Conservation (phyloP, 805 yeast species). For the Candida insectorum region DNA sequence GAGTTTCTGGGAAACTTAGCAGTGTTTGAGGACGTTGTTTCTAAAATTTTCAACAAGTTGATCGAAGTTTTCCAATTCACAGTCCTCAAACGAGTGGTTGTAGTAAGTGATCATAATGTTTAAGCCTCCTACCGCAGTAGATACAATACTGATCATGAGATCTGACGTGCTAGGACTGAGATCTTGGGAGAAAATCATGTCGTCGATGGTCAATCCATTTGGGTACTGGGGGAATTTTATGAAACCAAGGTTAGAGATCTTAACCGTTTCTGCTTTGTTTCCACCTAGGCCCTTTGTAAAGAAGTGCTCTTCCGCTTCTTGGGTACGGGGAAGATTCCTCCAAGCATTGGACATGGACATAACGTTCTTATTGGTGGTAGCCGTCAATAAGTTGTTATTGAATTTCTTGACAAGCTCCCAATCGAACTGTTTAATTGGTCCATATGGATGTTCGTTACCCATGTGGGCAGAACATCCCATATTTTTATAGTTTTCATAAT, state of each 20-base stretch:
- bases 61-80: constrained; percentile 21
- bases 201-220: constrained; percentile 23
- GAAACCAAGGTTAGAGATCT: constrained; percentile 36
- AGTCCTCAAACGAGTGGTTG: constrained; percentile 24
- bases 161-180: constrained; percentile 31
- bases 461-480: constrained; percentile 32
- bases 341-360: constrained; percentile 20
- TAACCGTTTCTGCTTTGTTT: constrained; percentile 28
- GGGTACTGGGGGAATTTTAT: constrained; percentile 19
- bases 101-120: constrained; percentile 30
- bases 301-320: constrained; percentile 13
- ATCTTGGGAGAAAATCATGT: constrained; percentile 36
- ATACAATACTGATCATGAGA: constrained; percentile 29
- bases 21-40: constrained; percentile 15
- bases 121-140: constrained; percentile 30
- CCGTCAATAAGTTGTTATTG: constrained; percentile 15
- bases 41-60: constrained; percentile 16
- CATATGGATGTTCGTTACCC: constrained; percentile 27
- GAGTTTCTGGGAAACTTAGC: no score
- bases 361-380: constrained; percentile 19
- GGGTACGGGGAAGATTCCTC: constrained; percentile 12
- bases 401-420: constrained; percentile 30
- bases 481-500: constrained; percentile 18
- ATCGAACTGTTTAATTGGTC: constrained; percentile 27
- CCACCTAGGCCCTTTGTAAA: constrained; percentile 21